Evolutionary conservation across 192 early-diverging fungal species (phyloP).

Genomic region (Mortierella alpina): DNA sequence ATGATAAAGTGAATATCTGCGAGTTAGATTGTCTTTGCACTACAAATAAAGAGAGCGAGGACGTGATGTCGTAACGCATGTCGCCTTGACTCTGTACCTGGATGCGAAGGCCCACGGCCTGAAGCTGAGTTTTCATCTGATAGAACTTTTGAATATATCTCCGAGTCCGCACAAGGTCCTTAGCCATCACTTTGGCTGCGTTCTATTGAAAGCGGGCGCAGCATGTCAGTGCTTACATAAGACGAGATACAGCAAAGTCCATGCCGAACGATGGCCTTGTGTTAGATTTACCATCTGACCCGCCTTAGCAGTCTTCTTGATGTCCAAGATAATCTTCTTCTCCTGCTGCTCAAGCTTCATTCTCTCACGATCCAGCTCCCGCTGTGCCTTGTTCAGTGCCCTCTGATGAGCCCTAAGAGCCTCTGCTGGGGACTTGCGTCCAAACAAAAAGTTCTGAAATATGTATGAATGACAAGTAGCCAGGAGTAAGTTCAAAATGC

Average conservation of each 20-base stretch:
- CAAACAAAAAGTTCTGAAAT: slow-evolving; percentile 78
- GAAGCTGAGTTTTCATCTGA: slow-evolving; percentile 94
- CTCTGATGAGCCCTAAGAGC: slow-evolving; percentile 93
- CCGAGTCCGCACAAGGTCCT: slow-evolving; percentile 95
- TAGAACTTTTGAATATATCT: slow-evolving; percentile 96
- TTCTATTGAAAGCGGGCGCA: slow-evolving; percentile 51
- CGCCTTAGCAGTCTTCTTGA: slow-evolving; percentile 91
- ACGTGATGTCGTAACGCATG: neutral
- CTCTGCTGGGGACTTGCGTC: slow-evolving; percentile 90
- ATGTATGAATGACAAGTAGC: neutral
- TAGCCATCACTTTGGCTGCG: slow-evolving; percentile 97
- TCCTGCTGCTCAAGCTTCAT: slow-evolving; percentile 92
- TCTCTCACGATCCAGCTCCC: slow-evolving; percentile 92
- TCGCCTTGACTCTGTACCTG: slow-evolving; percentile 66
- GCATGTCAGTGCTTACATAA: neutral
- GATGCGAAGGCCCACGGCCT: slow-evolving; percentile 88
- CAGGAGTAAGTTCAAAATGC: neutral
- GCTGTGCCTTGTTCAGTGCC: slow-evolving; percentile 84
- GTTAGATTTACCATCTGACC: slow-evolving; percentile 82
- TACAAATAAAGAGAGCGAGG: neutral
- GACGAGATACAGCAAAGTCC: slow-evolving; percentile 22
- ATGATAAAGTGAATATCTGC: neutral
- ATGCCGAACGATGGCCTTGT: neutral
- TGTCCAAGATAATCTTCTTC: slow-evolving; percentile 94
- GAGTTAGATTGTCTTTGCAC: neutral